phyloP scores from a whole-genome alignment of 2,329 filamentous ascomycete species.

The Stagonosporopsis chrysanthemi region DNA sequence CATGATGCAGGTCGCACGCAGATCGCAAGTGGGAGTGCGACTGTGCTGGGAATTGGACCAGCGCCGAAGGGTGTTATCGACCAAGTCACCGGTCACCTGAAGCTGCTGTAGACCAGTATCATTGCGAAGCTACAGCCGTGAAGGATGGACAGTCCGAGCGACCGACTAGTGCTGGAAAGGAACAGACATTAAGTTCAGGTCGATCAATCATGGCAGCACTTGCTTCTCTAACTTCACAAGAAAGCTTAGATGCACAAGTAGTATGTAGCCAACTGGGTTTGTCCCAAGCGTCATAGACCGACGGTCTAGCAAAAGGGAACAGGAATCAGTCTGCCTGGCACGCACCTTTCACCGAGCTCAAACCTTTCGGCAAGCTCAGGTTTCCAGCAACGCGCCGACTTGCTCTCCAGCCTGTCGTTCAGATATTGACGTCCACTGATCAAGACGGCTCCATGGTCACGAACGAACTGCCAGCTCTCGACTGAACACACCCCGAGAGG shows the following conservation, averaged over 20 bases:
- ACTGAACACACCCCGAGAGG: slow-evolving; percentile 67
- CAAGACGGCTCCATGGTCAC: slow-evolving; percentile 76
- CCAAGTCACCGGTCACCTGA: slow-evolving; percentile 82
- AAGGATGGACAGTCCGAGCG: background rate
- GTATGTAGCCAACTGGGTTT: slow-evolving; percentile 81
- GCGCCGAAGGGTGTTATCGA: slow-evolving; percentile 89
- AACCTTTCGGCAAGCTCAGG: slow-evolving; percentile 56
- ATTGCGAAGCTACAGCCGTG: too few species aligned
- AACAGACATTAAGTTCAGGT: background rate
- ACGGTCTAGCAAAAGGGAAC: slow-evolving; percentile 87
- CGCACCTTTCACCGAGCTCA: slow-evolving; percentile 48
- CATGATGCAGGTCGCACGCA: slow-evolving; percentile 96
- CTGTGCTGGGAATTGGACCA: slow-evolving; percentile 77
- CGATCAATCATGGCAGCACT: background rate
- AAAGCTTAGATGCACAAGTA: background rate
- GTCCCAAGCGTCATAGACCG: slow-evolving; percentile 87
- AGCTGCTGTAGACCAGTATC: slow-evolving; percentile 68
- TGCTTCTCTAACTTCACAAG: background rate
- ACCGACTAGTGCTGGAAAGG: background rate
- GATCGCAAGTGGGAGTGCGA: slow-evolving; percentile 91
- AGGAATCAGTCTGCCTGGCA: slow-evolving; percentile 50
- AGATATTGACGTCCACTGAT: slow-evolving; percentile 79
- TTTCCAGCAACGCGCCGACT: slow-evolving; percentile 64
- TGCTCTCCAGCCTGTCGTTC: slow-evolving; percentile 94
- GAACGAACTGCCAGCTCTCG: slow-evolving; percentile 87